A percentile compares a stretch with the other conserved stretches of the same genome.
These are phyloP conservation scores for Podaxis pistillaris DNA, from an alignment of 768 basidiomycete genomes.

Conservation along the genomic window DNA sequence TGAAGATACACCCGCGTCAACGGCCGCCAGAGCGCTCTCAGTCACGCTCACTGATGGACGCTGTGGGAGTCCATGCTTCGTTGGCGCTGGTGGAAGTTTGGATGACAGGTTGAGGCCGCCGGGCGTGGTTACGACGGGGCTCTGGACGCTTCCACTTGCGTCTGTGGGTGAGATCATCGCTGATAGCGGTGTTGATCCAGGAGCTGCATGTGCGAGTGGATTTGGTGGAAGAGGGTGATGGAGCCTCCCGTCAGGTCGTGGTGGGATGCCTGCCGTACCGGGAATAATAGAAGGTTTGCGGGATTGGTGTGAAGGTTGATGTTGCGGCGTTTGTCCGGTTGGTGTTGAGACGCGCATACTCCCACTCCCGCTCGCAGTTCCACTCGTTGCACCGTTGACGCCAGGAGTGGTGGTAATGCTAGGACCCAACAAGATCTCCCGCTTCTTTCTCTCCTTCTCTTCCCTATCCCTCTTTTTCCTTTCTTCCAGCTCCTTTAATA, in stretches of 20 bases:
- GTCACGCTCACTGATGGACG: neutral
- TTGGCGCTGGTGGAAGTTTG: neutral
- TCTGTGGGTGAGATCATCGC: neutral
- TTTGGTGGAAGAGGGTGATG: constrained; percentile 19
- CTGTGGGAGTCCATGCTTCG: neutral
- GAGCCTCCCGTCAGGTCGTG: constrained; percentile 12
- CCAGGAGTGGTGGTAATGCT: neutral
- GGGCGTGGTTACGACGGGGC: neutral
- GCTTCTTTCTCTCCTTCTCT: constrained; percentile 36
- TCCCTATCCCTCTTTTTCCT: constrained; percentile 47
- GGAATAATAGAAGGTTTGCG: neutral
- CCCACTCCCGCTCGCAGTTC: constrained; percentile 14
- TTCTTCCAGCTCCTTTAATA: constrained; percentile 65
- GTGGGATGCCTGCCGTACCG: neutral
- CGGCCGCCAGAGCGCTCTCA: constrained; percentile 1
- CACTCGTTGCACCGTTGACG: neutral
- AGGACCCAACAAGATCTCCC: constrained; percentile 16
- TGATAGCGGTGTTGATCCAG: constrained; percentile 1
- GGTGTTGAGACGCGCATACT: constrained; percentile 15
- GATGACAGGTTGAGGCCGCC: neutral
- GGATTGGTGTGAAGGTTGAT: neutral
- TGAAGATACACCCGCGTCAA: neutral
- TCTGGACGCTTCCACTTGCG: neutral
- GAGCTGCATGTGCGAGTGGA: constrained; percentile 13
- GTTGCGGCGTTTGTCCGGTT: constrained; percentile 13